A percentile compares a stretch with the other conserved stretches of the same genome.
phyloP scores from a whole-genome alignment of 257 asterid genomes.

The Apocynum venetum region DNA sequence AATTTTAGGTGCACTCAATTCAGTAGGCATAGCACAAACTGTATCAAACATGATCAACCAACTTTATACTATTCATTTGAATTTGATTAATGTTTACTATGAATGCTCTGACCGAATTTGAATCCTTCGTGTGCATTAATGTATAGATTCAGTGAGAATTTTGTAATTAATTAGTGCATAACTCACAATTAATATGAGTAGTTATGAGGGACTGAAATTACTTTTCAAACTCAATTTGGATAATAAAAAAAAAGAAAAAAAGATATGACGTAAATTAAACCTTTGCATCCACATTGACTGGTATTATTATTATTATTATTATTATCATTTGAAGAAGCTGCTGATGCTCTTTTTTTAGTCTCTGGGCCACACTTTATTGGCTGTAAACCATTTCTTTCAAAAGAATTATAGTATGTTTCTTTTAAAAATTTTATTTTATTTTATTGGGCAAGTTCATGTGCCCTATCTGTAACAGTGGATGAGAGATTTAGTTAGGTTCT shows the following conservation, averaged over 20 bases:
- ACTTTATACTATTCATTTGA: not conserved
- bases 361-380: not conserved
- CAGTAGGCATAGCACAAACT: not conserved
- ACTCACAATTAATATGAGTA: no score
- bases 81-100: not conserved
- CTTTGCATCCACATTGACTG: not conserved
- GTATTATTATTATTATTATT: not conserved
- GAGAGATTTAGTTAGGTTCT: not conserved
- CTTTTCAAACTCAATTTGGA: no score
- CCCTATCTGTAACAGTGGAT: not conserved
- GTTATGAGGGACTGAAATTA: no score
- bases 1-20: no score
- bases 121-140: no score
- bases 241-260: not conserved
- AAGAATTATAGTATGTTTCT: not conserved
- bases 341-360: not conserved
- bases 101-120: no score
- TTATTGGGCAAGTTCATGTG: not conserved
- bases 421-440: not conserved
- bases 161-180: no score
- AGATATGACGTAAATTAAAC: not conserved
- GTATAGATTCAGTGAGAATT: no score
- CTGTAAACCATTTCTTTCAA: not conserved
- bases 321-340: not conserved
- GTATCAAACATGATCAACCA: not conserved